These are phyloP conservation scores for Pythium guiyangense DNA, from an alignment of 352 stramenopile species.

Conservation along the genomic window DNA sequence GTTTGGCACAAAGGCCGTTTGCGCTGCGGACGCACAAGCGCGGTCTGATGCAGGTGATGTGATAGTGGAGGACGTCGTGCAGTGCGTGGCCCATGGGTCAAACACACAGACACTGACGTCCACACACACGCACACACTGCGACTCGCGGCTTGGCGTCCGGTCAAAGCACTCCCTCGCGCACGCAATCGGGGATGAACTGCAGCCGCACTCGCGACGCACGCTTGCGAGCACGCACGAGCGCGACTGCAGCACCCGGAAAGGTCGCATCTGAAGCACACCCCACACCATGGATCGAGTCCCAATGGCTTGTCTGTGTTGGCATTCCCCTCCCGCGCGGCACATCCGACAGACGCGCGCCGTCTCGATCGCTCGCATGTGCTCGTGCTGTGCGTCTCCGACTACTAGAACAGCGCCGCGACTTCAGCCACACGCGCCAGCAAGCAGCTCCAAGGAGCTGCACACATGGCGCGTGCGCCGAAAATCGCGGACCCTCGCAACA, in stretches of 20 bases:
- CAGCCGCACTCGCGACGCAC: not conserved
- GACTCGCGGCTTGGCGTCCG: not conserved
- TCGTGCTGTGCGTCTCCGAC: not conserved
- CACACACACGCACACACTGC: no score
- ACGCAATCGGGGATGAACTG: slow-evolving; percentile 81
- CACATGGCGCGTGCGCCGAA: no score
- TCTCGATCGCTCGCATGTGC: not conserved
- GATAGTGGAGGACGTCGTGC: no score
- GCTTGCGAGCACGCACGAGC: no score
- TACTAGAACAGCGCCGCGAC: slow-evolving; percentile 14
- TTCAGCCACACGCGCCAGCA: not conserved
- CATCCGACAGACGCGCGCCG: slow-evolving; percentile 3
- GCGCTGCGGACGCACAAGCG: no score
- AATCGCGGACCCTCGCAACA: not conserved
- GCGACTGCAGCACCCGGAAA: slow-evolving; percentile 66
- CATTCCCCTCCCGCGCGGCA: slow-evolving; percentile 6
- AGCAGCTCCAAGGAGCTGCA: no score
- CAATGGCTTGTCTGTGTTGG: slow-evolving; percentile 1
- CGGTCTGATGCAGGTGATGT: no score
- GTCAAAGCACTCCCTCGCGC: slow-evolving; percentile 51
- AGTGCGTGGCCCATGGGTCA: slow-evolving; percentile 9
- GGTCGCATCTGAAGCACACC: slow-evolving; percentile 66
- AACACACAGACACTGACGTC: no score
- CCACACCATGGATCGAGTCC: slow-evolving; percentile 6
- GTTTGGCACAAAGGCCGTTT: no score